Percentiles rank a stretch among this genome's conserved stretches.
phyloP scores from a whole-genome alignment of 2,329 filamentous ascomycete genomes.

The Monilinia vaccinii-corymbosi region DNA sequence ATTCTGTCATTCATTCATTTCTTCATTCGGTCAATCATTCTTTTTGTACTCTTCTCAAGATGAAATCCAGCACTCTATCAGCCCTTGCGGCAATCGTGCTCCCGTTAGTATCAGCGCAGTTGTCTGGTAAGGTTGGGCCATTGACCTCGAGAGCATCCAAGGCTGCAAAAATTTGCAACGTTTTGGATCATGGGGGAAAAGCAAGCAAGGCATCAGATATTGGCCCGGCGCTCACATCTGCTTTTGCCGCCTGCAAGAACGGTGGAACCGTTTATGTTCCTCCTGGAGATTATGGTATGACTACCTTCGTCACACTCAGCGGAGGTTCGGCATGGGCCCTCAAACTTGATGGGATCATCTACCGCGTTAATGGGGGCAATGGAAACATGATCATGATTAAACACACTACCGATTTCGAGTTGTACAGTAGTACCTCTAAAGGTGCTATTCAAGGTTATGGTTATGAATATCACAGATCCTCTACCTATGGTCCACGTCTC shows the following conservation, averaged over 20 bases:
- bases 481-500: constrained; percentile 21
- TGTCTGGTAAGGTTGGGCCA: constrained; percentile 37
- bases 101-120: constrained; percentile 29
- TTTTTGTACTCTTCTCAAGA: constrained; percentile 6
- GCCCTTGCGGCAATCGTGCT: constrained; percentile 12
- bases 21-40: not conserved
- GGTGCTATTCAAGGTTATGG: constrained; percentile 45
- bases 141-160: constrained; percentile 36
- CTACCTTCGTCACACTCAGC: constrained; percentile 39
- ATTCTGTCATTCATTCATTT: not conserved
- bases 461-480: constrained; percentile 38
- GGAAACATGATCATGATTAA: constrained; percentile 47
- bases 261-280: constrained; percentile 35
- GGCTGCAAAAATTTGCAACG: constrained; percentile 39
- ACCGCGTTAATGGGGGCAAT: constrained; percentile 36
- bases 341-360: constrained; percentile 44
- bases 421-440: constrained; percentile 42
- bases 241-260: constrained; percentile 41
- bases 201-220: constrained; percentile 44
- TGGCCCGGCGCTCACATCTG: constrained; percentile 37
- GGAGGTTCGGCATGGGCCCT: constrained; percentile 40
- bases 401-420: constrained; percentile 41
- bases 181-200: constrained; percentile 42
- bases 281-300: constrained; percentile 36
- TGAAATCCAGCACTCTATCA: constrained; percentile 14